Conservation (phyloP, 768 basidiomycete species). For the Gyrodon lividus region DNA sequence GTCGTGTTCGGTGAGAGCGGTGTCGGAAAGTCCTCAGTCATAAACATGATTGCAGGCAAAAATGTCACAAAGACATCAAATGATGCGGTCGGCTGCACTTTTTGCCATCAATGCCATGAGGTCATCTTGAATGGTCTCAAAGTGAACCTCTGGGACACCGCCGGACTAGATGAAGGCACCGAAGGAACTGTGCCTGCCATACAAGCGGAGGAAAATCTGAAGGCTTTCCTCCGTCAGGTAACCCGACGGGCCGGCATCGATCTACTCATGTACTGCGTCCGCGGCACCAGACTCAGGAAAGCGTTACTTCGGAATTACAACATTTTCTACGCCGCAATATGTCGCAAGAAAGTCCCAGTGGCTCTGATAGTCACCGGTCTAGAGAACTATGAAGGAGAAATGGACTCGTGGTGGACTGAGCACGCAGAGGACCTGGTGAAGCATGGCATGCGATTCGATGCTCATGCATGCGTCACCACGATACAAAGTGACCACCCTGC, state of each 20-base stretch:
- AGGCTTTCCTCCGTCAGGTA: constrained; percentile 34
- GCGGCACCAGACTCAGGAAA: constrained; percentile 31
- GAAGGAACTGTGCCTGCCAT: constrained; percentile 26
- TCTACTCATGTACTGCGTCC: constrained; percentile 35
- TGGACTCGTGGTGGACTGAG: constrained; percentile 39
- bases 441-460: constrained; percentile 37
- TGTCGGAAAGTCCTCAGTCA: constrained; percentile 39
- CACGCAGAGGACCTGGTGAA: constrained; percentile 31
- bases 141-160: constrained; percentile 33
- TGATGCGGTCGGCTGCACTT: constrained; percentile 36
- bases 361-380: constrained; percentile 37
- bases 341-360: constrained; percentile 31
- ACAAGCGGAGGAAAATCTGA: constrained; percentile 27
- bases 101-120: constrained; percentile 22
- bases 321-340: constrained; percentile 29
- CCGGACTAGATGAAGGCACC: constrained; percentile 32
- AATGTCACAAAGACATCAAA: constrained; percentile 30
- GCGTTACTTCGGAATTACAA: constrained; percentile 30
- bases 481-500: constrained; percentile 24
- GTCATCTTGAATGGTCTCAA: constrained; percentile 16
- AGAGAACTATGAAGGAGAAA: constrained; percentile 33
- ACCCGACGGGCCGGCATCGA: constrained; percentile 25
- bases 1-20: constrained; percentile 44
- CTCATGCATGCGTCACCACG: constrained; percentile 42
- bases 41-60: constrained; percentile 37